Base-by-base conservation (phyloP, 1,139 yeast genomes). In the Lodderomyces pseudojiufengensis region DNA sequence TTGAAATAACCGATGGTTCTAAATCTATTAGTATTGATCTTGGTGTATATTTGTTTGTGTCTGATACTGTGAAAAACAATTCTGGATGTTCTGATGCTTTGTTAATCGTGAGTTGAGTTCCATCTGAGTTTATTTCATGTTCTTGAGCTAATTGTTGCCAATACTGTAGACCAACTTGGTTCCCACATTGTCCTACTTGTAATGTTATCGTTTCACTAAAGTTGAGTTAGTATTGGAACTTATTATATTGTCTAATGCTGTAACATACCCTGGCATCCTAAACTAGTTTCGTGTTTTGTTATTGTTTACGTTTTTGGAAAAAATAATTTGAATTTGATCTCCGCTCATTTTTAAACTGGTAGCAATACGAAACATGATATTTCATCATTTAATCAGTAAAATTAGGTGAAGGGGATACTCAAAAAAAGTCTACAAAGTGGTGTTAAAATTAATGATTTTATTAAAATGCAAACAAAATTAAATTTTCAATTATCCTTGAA, bases 61-160 rank as follows among this genome's bases (percentile, higher is more conserved):
- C 95, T 25, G 84, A 80, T 41, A 79, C 70, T 36, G 84, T 84
- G 65, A 88, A 94, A 57, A 90, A 92, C 15, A 86, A 77, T 45
- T 84, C 90, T 3, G 95, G 83, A 37, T 87, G 76, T 55, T 86
- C 96, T 23, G 80, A 80, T 37, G 80, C 63, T 24, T 65, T 65
- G 3, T 8, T n/a, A 15, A 15, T 8, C 3, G 13, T 16, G 13
- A 13, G 23, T 5, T 60, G 55, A 1, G 76, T 67, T 3, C 98
- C 98, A 57, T 88, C 95, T 1, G 75, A 63, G 8, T 67, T 68
- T 27, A 92, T 82, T 0, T 95, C 96, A 54, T 92, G 98, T 51
- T 92, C 98, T 27, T 68, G 61, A 33, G 95, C 86, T 39, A 92
- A 62, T 59, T 88, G 97, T 35, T 80, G 75, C 98, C 98, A 92